Base-by-base conservation (phyloP, 73 alveolate species). In the Paramecium pentaurelia region DNA sequence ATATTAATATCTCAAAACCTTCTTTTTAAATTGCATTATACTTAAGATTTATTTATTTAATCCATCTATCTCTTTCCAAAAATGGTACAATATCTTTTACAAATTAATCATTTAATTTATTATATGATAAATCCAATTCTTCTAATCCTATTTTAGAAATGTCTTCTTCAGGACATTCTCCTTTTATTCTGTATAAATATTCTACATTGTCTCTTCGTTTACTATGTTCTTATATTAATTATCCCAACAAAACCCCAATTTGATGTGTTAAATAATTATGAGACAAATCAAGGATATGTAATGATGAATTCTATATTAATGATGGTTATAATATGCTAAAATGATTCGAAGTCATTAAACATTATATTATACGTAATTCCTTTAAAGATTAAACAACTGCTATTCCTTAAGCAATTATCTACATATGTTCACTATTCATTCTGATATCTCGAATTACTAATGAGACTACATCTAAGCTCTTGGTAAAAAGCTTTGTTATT, bases 131-230 rank as follows among this genome's bases (percentile, higher is more conserved):
- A 25, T 80, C 58, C 30, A 80, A 12, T 11, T 80, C 91, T 16
- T 27, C 47, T 20, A 80, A 44, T 20, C 91, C 91, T 38, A 45
- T 80, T 47, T 42, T 32, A 27, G 91, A 80, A 2, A 80, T 49
- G 37, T 80, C 91, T 42, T 80, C 91, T 42, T 80, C 91, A 14
- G 91, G 91, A 45, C 36, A 10, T 45, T 80, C 91, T 7, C 73
- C 91, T 47, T 42, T 80, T 0, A 20, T 45, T 25, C 75, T 42
- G 25, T 80, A 80, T 14, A 80, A 7, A 25, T 49, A 80, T 8
- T 80, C 77, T 0, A 80, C 44, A 27, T 45, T 80, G 7, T 80
- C 71, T 47, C 91, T 22, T 80, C 91, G 22, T 80, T 42, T 28
- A 11, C 49, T 16, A 28, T 80, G 91, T 47, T 80, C 91, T 2